A percentile compares a stretch with the other conserved stretches of the same genome.
Conservation (phyloP, 768 basidiomycete genomes). For the Leucosporidium creatinivorum region DNA sequence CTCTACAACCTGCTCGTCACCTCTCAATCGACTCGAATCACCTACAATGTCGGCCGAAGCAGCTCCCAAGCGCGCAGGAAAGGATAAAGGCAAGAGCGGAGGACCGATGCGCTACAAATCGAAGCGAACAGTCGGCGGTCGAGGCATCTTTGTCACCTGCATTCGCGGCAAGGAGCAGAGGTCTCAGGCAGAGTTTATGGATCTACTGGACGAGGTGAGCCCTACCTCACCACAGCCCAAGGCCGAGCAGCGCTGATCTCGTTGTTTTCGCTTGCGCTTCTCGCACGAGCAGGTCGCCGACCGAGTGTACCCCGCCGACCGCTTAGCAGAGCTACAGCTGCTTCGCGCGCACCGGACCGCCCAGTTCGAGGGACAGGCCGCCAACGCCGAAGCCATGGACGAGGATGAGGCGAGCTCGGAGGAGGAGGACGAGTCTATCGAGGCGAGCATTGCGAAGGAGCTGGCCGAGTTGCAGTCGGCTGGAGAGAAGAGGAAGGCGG, state of each 20-base stretch:
- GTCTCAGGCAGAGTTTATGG: slow-evolving; percentile 22
- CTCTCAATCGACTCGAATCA: too few species aligned
- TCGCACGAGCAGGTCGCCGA: slow-evolving; percentile 18
- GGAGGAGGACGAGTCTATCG: slow-evolving; percentile 26
- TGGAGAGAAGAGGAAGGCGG: neutral
- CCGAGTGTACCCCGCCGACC: slow-evolving; percentile 26
- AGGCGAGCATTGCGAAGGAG: slow-evolving; percentile 20
- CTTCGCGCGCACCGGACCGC: neutral
- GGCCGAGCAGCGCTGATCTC: neutral
- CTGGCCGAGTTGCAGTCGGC: slow-evolving; percentile 17
- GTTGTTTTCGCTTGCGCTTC: neutral
- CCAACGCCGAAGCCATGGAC: neutral
- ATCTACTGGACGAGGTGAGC: slow-evolving; percentile 28
- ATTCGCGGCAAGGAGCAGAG: slow-evolving; percentile 24
- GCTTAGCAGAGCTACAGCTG: neutral
- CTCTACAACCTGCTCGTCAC: too few species aligned
- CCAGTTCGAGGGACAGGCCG: neutral
- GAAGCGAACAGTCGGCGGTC: slow-evolving; percentile 28
- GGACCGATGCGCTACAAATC: slow-evolving; percentile 5
- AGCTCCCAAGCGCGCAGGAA: too few species aligned
- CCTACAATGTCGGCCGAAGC: too few species aligned
- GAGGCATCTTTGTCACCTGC: slow-evolving; percentile 28
- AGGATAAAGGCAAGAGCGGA: too few species aligned
- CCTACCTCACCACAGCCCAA: neutral
- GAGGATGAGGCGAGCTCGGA: slow-evolving; percentile 8